Conservation (phyloP, 176 grass and related monocot species). For the Juncus effusus region DNA sequence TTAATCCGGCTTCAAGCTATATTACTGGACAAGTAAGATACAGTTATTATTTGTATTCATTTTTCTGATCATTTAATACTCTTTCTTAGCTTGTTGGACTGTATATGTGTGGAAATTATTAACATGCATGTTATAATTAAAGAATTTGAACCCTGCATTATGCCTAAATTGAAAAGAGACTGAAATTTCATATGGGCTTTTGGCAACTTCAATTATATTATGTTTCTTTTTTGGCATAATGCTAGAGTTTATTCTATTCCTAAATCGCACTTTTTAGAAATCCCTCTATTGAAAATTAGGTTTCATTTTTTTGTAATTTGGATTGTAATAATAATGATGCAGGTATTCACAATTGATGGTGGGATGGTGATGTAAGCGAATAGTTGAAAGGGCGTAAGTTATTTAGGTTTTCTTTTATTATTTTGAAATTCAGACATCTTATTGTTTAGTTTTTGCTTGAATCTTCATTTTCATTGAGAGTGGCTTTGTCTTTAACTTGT, state of each 20-base stretch:
- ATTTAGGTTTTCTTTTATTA: too few relatives aligned
- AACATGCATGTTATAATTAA: neutral
- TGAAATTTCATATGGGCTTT: too few relatives aligned
- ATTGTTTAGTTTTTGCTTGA: too few relatives aligned
- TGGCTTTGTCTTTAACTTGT: too few relatives aligned
- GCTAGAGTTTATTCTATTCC: neutral
- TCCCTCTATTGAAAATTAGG: neutral
- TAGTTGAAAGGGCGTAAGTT: neutral
- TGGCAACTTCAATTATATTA: neutral
- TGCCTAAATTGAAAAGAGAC: too few relatives aligned
- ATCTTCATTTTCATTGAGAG: too few relatives aligned
- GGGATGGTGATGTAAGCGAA: conserved; percentile 61
- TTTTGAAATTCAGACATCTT: too few relatives aligned
- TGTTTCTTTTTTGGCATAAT: neutral
- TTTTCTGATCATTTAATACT: neutral
- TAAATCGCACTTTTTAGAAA: too few relatives aligned
- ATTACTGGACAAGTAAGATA: conserved; percentile 70
- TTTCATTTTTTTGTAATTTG: neutral
- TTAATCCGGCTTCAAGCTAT: conserved; percentile 57
- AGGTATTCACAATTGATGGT: conserved; percentile 82
- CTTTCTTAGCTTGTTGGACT: neutral
- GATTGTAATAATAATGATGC: neutral
- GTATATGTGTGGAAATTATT: neutral
- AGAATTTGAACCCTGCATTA: neutral
- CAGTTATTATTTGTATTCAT: neutral